Base-by-base conservation (phyloP, 352 stramenopile species). In the Phytophthora hibernalis region DNA sequence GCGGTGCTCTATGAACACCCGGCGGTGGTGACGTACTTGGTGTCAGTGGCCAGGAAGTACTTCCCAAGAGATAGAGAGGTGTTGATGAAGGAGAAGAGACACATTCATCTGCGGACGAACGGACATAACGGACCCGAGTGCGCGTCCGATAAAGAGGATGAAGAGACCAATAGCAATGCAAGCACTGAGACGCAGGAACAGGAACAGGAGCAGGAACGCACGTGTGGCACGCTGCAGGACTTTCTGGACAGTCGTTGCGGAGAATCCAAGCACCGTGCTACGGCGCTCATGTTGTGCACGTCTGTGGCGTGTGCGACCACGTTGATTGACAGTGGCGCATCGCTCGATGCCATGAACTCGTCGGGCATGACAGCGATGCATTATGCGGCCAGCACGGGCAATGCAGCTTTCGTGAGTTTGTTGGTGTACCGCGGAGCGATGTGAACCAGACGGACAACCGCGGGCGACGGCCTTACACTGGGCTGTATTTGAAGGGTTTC, bases 401-500 rank as follows among this genome's bases (percentile, higher is more conserved):
- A 95, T 45, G 85, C 87, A 18, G 85, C 72, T 12, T 81, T 92
- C 24, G 74, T 93, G 60, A 92, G 81, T 63, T 42, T 95, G 37
- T 54, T 93, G 43, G 70, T 95, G 31, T 71, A 66, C 12, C 70
- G 76, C 28, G 87, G 83, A 21, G 83, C 83, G 0, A 92, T 56
- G 79, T 91, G n/a, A 90, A 93, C 68, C 73, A 85, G 59, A 79
- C 74, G 2, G 87, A 95, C 44, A 77, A 65, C 30, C 79, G 87
- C 20, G 87, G 87, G 87, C 87, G 4, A 95, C 87, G 0, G 76
- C 87, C 20, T 64, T 95, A 24, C 87, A 95, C 49, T 95, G 87
- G 87, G 83, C 84, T 8, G 87, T 95, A 8, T 95, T 93, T 51
- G 87, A 95, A 64, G 87, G 87, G 2, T 95, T 91, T 61, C 87